These are phyloP conservation scores for Aspergillus chevalieri DNA, from an alignment of 2,329 filamentous ascomycete species.

Conservation along the genomic window DNA sequence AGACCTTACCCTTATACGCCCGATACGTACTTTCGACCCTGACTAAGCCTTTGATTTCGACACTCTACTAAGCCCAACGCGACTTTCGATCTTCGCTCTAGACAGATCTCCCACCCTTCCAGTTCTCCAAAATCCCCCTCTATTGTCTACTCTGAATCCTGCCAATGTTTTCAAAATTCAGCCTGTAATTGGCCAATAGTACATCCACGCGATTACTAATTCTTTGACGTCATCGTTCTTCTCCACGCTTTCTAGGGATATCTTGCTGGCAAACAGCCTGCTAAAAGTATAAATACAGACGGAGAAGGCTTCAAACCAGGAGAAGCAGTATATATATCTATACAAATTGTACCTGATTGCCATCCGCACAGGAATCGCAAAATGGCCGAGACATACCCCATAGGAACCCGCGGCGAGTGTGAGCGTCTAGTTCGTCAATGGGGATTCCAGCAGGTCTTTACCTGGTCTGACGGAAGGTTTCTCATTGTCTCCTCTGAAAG, in stretches of 20 bases:
- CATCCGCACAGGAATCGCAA: not conserved
- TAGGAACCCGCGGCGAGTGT: conserved; percentile 39
- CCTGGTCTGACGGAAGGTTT: conserved; percentile 55
- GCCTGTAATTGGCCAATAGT: not conserved
- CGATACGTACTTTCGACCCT: no score
- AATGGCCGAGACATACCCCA: conserved; percentile 28
- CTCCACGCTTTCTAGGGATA: not conserved
- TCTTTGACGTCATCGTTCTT: not conserved
- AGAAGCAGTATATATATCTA: not conserved
- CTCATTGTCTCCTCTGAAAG: conserved; percentile 6
- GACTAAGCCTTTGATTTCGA: no score
- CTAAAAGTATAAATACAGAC: not conserved
- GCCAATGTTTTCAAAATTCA: not conserved
- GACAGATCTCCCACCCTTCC: not conserved
- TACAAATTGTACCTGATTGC: not conserved
- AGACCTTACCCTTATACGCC: no score
- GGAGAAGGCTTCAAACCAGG: not conserved
- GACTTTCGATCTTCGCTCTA: not conserved
- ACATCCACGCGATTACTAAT: not conserved
- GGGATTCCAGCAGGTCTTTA: conserved; percentile 57
- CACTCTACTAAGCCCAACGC: not conserved
- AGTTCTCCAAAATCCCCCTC: not conserved
- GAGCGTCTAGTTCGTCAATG: conserved; percentile 51
- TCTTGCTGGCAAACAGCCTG: not conserved
- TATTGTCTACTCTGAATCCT: not conserved